Percentiles rank a stretch among this genome's conserved stretches.
Evolutionary conservation across 495 filamentous ascomycete genomes (phyloP).

Genomic region (Usnea hakonensis): DNA sequence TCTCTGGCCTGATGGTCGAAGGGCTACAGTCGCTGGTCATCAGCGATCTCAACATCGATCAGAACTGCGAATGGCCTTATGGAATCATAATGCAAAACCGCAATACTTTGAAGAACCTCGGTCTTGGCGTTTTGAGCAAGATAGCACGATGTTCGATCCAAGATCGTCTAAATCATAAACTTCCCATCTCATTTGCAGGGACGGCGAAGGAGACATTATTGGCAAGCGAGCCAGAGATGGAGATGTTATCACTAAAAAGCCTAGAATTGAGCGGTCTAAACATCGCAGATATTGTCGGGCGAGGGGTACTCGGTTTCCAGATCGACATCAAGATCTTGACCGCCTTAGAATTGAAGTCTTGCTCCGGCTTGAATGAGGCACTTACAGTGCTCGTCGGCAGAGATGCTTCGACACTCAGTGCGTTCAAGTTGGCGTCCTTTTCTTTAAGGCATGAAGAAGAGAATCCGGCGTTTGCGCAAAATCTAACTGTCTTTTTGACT

Average conservation of each 20-base stretch:
- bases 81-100: too few relatives aligned
- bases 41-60: too few relatives aligned
- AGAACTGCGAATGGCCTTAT: too few relatives aligned
- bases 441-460: background rate
- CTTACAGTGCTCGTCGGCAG: background rate
- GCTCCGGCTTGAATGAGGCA: background rate
- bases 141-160: too few relatives aligned
- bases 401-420: background rate
- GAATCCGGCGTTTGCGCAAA: background rate
- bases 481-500: background rate
- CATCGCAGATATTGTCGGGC: background rate
- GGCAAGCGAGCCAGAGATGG: too few relatives aligned
- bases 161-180: too few relatives aligned
- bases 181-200: too few relatives aligned
- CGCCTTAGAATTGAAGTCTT: background rate
- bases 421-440: background rate
- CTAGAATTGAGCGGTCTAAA: background rate
- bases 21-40: too few relatives aligned
- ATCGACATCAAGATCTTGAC: background rate
- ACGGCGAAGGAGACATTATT: too few relatives aligned
- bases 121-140: too few relatives aligned
- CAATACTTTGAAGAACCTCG: too few relatives aligned
- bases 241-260: too few relatives aligned
- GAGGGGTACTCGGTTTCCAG: background rate
- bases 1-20: background rate